These are phyloP conservation scores for Proliferodiscus dingleyae DNA, from an alignment of 2,329 filamentous ascomycete species.

Conservation along the genomic window DNA sequence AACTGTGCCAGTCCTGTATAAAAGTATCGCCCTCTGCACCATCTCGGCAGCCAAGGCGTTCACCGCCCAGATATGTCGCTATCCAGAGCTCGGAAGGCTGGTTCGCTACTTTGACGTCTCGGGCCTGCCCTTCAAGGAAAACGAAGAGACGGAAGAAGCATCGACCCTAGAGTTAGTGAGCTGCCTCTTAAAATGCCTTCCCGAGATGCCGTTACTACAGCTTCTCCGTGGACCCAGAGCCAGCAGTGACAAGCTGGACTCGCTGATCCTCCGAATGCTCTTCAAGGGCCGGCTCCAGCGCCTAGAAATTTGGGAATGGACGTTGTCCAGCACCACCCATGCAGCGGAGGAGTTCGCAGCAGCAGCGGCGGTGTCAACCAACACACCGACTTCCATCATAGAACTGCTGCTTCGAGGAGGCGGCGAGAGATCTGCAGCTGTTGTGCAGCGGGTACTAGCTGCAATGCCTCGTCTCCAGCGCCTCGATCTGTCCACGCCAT, in stretches of 20 bases:
- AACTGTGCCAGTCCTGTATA: not conserved
- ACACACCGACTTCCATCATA: not conserved
- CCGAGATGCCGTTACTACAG: not conserved
- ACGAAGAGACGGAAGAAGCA: not conserved
- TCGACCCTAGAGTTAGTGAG: not conserved
- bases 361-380: not conserved
- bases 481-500: not conserved
- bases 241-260: not conserved
- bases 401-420: not conserved
- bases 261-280: not conserved
- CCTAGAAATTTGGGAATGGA: constrained; percentile 4
- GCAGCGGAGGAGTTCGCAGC: not conserved
- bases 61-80: not conserved
- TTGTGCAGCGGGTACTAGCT: not conserved
- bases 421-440: not conserved
- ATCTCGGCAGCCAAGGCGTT: not conserved
- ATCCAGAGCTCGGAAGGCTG: not conserved
- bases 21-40: not conserved
- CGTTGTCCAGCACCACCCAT: not conserved
- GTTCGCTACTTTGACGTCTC: not conserved
- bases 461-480: constrained; percentile 1
- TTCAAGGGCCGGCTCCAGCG: not conserved
- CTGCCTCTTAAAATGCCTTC: not conserved
- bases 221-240: not conserved
- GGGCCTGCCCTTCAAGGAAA: not conserved